These are phyloP conservation scores for Scheffersomyces illinoinensis DNA, from an alignment of 1,139 yeast genomes.

Conservation along the genomic window DNA sequence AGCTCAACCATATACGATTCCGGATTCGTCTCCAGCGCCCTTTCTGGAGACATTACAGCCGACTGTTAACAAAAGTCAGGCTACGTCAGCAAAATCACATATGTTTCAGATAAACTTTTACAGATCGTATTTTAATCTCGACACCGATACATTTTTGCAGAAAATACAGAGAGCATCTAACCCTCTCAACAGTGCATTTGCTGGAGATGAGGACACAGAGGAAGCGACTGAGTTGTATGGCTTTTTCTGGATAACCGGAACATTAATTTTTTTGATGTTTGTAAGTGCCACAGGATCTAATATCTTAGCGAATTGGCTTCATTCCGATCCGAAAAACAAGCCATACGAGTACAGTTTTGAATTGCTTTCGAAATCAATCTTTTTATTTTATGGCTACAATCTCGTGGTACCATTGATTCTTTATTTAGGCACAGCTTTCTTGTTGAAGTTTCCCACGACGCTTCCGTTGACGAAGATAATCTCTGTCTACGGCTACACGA, in stretches of 20 bases:
- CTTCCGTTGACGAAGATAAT: conserved; percentile 44
- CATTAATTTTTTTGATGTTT: conserved; percentile 70
- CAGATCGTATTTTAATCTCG: conserved; percentile 62
- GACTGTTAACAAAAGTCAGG: conserved; percentile 21
- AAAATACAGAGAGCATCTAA: conserved; percentile 46
- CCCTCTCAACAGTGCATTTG: conserved; percentile 36
- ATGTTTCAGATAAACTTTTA: conserved; percentile 58
- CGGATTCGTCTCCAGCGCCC: neutral
- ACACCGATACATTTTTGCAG: conserved; percentile 56
- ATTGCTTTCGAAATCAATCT: conserved; percentile 64
- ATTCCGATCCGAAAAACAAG: conserved; percentile 28
- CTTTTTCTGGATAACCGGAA: conserved; percentile 82
- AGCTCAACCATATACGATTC: neutral
- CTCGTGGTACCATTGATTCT: conserved; percentile 58
- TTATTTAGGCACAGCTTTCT: conserved; percentile 48
- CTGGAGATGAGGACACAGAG: conserved; percentile 27
- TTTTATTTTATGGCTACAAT: conserved; percentile 72
- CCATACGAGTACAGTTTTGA: conserved; percentile 61
- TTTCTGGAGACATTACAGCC: conserved; percentile 10
- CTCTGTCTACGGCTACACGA: conserved; percentile 78
- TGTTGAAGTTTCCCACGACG: conserved; percentile 42
- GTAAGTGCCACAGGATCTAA: conserved; percentile 65
- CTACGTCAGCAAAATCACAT: conserved; percentile 30
- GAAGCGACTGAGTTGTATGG: conserved; percentile 70
- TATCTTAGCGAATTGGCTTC: conserved; percentile 47